Evolutionary conservation across 1,139 yeast genomes (phyloP).

Genomic region (Tardiomyces depauwii): DNA sequence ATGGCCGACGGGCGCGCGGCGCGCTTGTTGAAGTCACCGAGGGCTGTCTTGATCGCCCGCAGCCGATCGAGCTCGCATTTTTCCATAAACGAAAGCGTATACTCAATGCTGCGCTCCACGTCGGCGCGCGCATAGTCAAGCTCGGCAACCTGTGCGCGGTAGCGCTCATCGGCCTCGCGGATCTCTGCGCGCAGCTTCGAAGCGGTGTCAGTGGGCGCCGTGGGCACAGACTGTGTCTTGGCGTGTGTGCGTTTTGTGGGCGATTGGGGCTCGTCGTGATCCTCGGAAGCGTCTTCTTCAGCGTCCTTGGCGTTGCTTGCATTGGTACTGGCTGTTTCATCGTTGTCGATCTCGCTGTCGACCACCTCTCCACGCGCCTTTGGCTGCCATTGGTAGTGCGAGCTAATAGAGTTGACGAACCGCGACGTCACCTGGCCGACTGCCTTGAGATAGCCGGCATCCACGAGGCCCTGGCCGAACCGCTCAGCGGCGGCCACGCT

Average conservation of each 20-base stretch:
- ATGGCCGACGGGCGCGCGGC: constrained; percentile 35
- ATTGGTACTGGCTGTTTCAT: too few species aligned
- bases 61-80: constrained; percentile 67
- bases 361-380: constrained; percentile 24
- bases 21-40: constrained; percentile 50
- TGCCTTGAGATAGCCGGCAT: constrained; percentile 48
- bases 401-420: constrained; percentile 60
- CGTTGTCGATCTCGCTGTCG: not conserved
- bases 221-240: not conserved
- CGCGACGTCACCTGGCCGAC: constrained; percentile 42
- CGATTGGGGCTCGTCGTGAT: not conserved
- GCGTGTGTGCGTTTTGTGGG: not conserved
- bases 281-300: constrained; percentile 37
- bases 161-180: constrained; percentile 39
- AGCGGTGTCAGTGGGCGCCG: not conserved
- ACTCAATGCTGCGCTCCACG: constrained; percentile 57
- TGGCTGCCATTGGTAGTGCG: constrained; percentile 67
- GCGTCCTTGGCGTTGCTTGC: too few species aligned
- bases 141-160: constrained; percentile 42
- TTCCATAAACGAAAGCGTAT: constrained; percentile 59
- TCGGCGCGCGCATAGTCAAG: constrained; percentile 58
- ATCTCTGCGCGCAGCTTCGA: constrained; percentile 15
- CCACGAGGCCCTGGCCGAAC: constrained; percentile 64
- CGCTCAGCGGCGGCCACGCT: constrained; percentile 54
- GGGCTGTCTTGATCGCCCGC: constrained; percentile 53